Evolutionary conservation across 2,329 filamentous ascomycete genomes (phyloP).

Genomic region (Davidsoniella virescens): DNA sequence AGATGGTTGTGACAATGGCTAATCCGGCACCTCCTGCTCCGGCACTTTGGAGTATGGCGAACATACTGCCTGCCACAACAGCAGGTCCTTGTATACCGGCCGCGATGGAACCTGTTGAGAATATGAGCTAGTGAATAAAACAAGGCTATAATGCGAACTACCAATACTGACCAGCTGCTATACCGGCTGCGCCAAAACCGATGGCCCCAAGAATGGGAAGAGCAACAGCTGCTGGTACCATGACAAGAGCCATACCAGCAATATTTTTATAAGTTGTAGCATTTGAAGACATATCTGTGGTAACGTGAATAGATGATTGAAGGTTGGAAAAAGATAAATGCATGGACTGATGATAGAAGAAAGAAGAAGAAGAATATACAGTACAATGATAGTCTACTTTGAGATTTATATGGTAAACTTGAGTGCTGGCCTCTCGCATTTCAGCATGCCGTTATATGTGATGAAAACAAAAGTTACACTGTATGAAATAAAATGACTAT

Average conservation of each 20-base stretch:
- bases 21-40: background rate
- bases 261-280: background rate
- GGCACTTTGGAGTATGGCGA: constrained; percentile 9
- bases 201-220: background rate
- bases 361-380: too few relatives aligned
- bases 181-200: background rate
- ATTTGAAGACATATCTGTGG: too few relatives aligned
- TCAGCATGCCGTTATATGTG: too few relatives aligned
- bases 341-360: too few relatives aligned
- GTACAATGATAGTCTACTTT: too few relatives aligned
- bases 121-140: background rate
- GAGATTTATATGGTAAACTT: too few relatives aligned
- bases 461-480: too few relatives aligned
- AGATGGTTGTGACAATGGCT: too few relatives aligned
- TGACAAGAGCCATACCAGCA: background rate
- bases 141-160: background rate
- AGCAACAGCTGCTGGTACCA: background rate
- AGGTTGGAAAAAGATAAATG: too few relatives aligned
- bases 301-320: too few relatives aligned
- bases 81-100: background rate
- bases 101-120: background rate
- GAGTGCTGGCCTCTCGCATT: too few relatives aligned
- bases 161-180: background rate
- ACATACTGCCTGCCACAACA: constrained; percentile 1
- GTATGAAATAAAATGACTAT: too few relatives aligned